Evolutionary conservation across 78 protist species (phyloP).

Genomic region (Cavenderia fasciculata): DNA sequence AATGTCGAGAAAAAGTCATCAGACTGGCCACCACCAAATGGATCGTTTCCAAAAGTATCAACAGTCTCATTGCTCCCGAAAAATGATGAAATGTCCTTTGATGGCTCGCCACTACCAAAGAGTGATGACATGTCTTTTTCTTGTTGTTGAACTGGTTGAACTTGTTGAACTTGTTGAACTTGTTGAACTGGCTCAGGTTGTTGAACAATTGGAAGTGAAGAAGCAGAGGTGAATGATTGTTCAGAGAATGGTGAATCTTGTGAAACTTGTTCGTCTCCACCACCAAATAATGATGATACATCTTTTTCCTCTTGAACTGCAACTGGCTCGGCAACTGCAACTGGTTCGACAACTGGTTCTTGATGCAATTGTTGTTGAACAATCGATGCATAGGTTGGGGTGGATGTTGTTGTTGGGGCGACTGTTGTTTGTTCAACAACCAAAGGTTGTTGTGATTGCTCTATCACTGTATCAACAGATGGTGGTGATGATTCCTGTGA

Average conservation of each 20-base stretch:
- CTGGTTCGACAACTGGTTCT: background rate
- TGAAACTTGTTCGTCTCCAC: background rate
- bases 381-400: background rate
- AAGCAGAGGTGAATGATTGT: too few relatives aligned
- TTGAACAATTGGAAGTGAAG: too few relatives aligned
- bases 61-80: too few relatives aligned
- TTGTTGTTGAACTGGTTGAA: background rate
- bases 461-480: too few relatives aligned
- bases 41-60: background rate
- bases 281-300: slow-evolving; percentile 30
- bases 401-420: background rate
- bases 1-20: background rate
- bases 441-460: too few relatives aligned
- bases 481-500: too few relatives aligned
- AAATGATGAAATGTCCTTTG: background rate
- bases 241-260: too few relatives aligned
- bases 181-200: background rate
- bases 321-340: background rate
- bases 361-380: background rate
- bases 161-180: background rate
- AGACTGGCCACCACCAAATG: background rate
- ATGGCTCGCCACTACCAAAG: background rate
- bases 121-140: slow-evolving; percentile 24
- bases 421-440: too few relatives aligned
- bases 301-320: slow-evolving; percentile 6